These are phyloP conservation scores for Tanozyma kutaoensis DNA, from an alignment of 805 yeast species.

Conservation along the genomic window DNA sequence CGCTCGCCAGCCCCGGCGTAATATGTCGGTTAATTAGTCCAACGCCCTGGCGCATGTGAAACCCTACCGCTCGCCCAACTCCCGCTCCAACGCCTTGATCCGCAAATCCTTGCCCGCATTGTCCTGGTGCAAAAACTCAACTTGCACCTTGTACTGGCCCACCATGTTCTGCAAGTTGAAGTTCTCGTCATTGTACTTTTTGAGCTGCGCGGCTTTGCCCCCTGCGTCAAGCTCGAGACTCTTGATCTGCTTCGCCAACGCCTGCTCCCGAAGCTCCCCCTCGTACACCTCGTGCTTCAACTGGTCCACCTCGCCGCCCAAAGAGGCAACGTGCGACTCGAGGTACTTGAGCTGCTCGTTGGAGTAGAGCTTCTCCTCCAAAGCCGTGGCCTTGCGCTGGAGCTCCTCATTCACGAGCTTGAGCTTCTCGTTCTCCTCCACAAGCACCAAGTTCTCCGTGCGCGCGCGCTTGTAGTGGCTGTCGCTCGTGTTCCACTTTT, in stretches of 20 bases:
- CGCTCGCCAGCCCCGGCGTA: no score
- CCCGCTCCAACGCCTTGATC: constrained; percentile 39
- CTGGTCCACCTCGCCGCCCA: constrained; percentile 36
- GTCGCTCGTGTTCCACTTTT: constrained; percentile 15
- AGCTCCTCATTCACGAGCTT: constrained; percentile 42
- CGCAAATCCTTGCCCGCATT: constrained; percentile 28
- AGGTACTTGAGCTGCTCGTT: constrained; percentile 47
- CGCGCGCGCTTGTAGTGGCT: constrained; percentile 21
- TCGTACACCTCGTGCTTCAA: constrained; percentile 37
- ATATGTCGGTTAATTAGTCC: no score
- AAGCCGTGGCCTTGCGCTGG: constrained; percentile 25
- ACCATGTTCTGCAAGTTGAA: constrained; percentile 40
- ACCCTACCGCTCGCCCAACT: constrained; percentile 40
- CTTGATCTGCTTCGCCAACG: constrained; percentile 38
- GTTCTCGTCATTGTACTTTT: constrained; percentile 46
- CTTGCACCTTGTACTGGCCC: constrained; percentile 21
- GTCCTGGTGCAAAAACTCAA: constrained; percentile 26
- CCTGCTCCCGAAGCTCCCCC: constrained; percentile 34
- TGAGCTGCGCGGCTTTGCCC: constrained; percentile 35
- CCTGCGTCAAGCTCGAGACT: constrained; percentile 39
- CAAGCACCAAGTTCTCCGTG: constrained; percentile 39
- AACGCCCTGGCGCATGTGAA: no score
- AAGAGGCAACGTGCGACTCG: constrained; percentile 38
- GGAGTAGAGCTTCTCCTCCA: constrained; percentile 35
- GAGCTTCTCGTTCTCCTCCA: constrained; percentile 57